Percentiles rank a stretch among this genome's conserved stretches.
Evolutionary conservation across 179 eudicot genomes (phyloP).

Genomic region (Amaranthus tricolor): DNA sequence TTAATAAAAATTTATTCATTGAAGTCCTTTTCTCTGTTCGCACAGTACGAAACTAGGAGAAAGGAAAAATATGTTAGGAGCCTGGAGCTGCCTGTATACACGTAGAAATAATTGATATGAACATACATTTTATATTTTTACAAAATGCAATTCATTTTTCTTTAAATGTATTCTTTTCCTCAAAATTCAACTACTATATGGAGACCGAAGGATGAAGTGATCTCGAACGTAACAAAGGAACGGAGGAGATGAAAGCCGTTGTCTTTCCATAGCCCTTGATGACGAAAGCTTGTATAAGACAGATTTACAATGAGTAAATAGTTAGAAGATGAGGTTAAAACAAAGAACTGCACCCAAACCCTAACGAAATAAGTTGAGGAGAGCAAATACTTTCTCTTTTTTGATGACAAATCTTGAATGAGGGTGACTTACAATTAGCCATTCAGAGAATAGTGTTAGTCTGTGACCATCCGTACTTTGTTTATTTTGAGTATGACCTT

Average conservation of each 20-base stretch:
- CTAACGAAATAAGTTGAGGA: not conserved
- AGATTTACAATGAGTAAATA: too few species aligned
- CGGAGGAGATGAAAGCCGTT: too few species aligned
- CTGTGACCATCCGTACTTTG: too few species aligned
- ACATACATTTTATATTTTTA: not conserved
- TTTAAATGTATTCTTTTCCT: not conserved
- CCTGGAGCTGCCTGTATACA: conserved; percentile 6
- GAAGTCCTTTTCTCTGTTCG: conserved; percentile 10
- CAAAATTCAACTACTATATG: not conserved
- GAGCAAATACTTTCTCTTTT: not conserved
- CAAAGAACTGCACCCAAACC: not conserved
- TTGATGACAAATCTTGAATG: not conserved
- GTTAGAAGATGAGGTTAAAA: too few species aligned
- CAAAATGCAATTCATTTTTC: conserved; percentile 10
- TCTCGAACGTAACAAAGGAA: not conserved
- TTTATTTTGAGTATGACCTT: too few species aligned
- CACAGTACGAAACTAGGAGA: conserved; percentile 2
- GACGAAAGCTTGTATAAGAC: too few species aligned
- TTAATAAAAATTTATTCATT: conserved; percentile 11
- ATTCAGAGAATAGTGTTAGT: too few species aligned
- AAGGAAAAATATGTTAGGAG: not conserved
- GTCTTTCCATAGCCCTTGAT: too few species aligned
- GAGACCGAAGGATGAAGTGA: not conserved
- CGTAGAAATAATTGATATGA: conserved; percentile 4
- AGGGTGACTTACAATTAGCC: too few species aligned